Conservation (phyloP, 2,329 filamentous ascomycete species). For the Ascochyta clinopodiicola region DNA sequence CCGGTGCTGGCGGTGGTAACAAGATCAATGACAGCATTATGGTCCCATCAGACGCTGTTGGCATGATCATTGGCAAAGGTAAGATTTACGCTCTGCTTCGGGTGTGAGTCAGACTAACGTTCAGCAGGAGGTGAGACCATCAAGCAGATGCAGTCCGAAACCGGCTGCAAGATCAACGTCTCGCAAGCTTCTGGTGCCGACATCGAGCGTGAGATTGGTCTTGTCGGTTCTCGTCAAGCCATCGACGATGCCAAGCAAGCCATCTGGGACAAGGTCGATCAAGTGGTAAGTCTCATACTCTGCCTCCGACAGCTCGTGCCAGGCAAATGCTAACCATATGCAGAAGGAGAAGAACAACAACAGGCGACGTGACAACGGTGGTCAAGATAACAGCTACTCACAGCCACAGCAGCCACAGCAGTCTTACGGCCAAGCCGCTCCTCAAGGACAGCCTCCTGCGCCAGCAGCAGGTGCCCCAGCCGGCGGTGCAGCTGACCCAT, state of each 20-base stretch:
- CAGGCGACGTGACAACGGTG: constrained; percentile 50
- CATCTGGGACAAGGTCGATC: constrained; percentile 91
- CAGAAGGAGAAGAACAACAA: constrained; percentile 57
- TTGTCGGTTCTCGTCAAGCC: constrained; percentile 78
- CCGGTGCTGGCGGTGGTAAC: constrained; percentile 50
- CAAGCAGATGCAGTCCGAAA: constrained; percentile 87
- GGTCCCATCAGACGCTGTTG: constrained; percentile 88
- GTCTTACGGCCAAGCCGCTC: constrained; percentile 46
- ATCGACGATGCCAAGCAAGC: constrained; percentile 82
- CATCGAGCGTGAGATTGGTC: constrained; percentile 82
- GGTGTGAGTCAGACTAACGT: constrained; percentile 22
- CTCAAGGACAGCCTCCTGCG: constrained; percentile 36
- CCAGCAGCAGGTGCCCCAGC: constrained; percentile 49
- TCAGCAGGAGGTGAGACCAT: constrained; percentile 80
- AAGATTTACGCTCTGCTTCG: constrained; percentile 8
- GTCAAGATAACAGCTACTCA: constrained; percentile 55
- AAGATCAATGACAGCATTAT: constrained; percentile 84
- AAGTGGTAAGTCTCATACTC: constrained; percentile 68
- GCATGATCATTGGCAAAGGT: constrained; percentile 95
- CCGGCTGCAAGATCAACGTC: constrained; percentile 94
- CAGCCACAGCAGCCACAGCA: constrained; percentile 50
- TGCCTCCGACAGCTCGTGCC: background rate
- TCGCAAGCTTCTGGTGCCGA: constrained; percentile 81
- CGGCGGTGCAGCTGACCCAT: constrained; percentile 61
- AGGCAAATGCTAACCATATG: constrained; percentile 23